Base-by-base conservation (phyloP, 1,139 yeast genomes). In the Pichia sp. region DNA sequence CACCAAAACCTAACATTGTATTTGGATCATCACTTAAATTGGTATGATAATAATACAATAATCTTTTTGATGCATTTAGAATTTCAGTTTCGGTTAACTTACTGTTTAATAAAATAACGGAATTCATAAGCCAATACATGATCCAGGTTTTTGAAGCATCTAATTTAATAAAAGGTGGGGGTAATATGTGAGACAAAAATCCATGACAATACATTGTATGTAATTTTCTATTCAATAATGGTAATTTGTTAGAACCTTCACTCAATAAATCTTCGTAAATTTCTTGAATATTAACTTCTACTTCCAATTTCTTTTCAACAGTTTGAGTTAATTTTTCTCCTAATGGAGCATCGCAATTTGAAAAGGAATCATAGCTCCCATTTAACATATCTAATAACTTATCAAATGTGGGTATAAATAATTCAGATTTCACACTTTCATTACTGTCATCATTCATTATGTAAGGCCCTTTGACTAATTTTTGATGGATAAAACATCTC, bases 131-230 rank as follows among this genome's bases (percentile, higher is more conserved):
- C 98, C 98, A 92, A 65, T 86, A 90, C 3, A 85, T 54, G 65
- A 92, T 69, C 98, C 98, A 94, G 0, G 96, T 83, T 54, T 86
- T 90, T 29, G 95, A 86, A 0, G 97, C 92, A 66, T 92, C 97
- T 43, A 87, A 70, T 0, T 71, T 68, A 44, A 68, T 66, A 65
- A 73, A 76, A 41, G 66, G 60, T 3, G 64, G 57, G 0, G 89
- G 85, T 32, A 86, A 71, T 32, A 73, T 70, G 32, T 63, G 65
- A 27, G 53, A 56, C 29, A 86, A 66, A 42, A 73, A 71, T 30
- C 63, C 55, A 26, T 66, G 60, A 11, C 75, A 59, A 56, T 71
- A 83, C 48, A 55, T 56, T 28, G 58, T 49, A 55, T 79, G 83
- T 4, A 57, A 62, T 4, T 59, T 59, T 33, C 62, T 60, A 11